A percentile compares a stretch with the other conserved stretches of the same genome.
These are phyloP conservation scores for Yarrowia divulgata DNA, from an alignment of 805 yeast species.

Conservation along the genomic window DNA sequence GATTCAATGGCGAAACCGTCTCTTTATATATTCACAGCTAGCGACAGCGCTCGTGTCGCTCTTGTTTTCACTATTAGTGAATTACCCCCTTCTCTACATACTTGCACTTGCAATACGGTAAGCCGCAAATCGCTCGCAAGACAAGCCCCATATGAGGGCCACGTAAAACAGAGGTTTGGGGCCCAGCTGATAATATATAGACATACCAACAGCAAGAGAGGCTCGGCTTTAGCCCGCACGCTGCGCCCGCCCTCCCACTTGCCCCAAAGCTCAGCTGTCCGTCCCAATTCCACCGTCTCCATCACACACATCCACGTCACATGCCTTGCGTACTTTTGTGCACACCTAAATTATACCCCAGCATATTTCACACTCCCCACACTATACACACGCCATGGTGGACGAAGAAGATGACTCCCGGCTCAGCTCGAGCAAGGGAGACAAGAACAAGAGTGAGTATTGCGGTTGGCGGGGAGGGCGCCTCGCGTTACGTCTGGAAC, in stretches of 20 bases:
- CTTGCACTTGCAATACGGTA: neutral
- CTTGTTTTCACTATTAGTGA: no score
- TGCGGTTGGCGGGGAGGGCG: neutral
- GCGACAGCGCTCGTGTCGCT: neutral
- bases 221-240: neutral
- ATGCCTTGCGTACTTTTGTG: conserved; percentile 38
- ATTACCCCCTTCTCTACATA: neutral
- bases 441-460: conserved; percentile 38
- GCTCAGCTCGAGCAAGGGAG: conserved; percentile 40
- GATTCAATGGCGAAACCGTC: no score
- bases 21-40: neutral
- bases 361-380: conserved; percentile 38
- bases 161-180: neutral
- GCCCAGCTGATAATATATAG: neutral
- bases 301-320: conserved; percentile 36
- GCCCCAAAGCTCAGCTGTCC: neutral
- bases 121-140: conserved; percentile 8
- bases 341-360: conserved; percentile 39
- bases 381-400: conserved; percentile 39
- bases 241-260: conserved; percentile 2
- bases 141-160: conserved; percentile 6
- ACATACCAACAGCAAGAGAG: no score
- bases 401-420: conserved; percentile 40
- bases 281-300: neutral
- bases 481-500: neutral